Evolutionary conservation across 352 stramenopile genomes (phyloP).

Genomic region (Discostella stelligera): DNA sequence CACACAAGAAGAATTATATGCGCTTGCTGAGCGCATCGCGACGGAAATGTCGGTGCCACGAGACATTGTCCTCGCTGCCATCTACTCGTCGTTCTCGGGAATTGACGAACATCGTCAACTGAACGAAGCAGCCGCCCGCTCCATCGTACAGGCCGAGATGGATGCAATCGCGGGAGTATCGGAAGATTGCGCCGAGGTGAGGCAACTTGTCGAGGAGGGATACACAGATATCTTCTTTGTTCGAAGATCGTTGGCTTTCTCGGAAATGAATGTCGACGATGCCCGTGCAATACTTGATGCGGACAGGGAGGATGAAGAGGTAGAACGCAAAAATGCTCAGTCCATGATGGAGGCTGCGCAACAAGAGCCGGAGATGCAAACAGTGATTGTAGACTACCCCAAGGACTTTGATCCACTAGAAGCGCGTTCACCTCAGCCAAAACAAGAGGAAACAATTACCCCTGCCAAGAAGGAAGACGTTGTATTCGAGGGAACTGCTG

Average conservation of each 20-base stretch:
- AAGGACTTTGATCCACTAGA: slow-evolving; percentile 54
- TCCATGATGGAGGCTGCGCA: slow-evolving; percentile 16
- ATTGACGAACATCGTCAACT: slow-evolving; percentile 35
- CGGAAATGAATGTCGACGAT: slow-evolving; percentile 72
- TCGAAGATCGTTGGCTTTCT: slow-evolving; percentile 71
- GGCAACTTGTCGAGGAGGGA: slow-evolving; percentile 66
- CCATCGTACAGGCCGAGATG: slow-evolving; percentile 74
- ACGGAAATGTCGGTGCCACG: slow-evolving; percentile 65
- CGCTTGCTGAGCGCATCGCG: slow-evolving; percentile 53
- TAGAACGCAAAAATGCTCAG: slow-evolving; percentile 26
- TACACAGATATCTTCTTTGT: slow-evolving; percentile 60
- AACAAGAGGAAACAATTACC: slow-evolving; percentile 37
- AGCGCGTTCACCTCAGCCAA: slow-evolving; percentile 3
- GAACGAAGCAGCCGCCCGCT: slow-evolving; percentile 58
- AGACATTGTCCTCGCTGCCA: slow-evolving; percentile 65
- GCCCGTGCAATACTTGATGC: slow-evolving; percentile 75
- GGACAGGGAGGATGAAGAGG: slow-evolving; percentile 73
- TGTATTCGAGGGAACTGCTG: slow-evolving; percentile 74
- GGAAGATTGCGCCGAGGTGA: slow-evolving; percentile 56
- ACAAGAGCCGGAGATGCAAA: slow-evolving; percentile 42
- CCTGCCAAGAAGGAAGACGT: slow-evolving; percentile 69
- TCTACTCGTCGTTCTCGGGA: slow-evolving; percentile 58
- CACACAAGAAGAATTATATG: slow-evolving; percentile 39
- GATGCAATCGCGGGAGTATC: slow-evolving; percentile 65
- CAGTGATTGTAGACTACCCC: slow-evolving; percentile 76